phyloP scores from a whole-genome alignment of 2,329 filamentous ascomycete genomes.

The Eutypa lata region DNA sequence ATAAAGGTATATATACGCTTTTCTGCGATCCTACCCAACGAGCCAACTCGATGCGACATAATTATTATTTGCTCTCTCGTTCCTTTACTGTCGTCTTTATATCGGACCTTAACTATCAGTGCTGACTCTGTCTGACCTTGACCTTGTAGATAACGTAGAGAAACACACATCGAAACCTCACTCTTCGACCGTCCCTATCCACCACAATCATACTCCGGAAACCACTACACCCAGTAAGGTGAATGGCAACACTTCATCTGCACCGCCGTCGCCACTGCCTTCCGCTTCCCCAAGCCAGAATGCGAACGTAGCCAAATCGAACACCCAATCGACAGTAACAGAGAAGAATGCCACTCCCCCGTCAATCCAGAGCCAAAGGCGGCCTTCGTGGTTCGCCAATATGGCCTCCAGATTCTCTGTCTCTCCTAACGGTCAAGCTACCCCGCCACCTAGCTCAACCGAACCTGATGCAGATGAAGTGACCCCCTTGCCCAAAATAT shows the following conservation, averaged over 20 bases:
- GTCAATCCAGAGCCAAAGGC: slow-evolving; percentile 48
- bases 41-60: too few species aligned
- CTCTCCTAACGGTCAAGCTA: slow-evolving; percentile 32
- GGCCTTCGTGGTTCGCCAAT: slow-evolving; percentile 89
- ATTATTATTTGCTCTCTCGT: neutral
- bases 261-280: slow-evolving; percentile 13
- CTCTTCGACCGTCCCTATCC: slow-evolving; percentile 15
- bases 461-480: slow-evolving; percentile 33
- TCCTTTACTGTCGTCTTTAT: neutral
- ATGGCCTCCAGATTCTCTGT: slow-evolving; percentile 90
- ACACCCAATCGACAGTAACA: slow-evolving; percentile 24
- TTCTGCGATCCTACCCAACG: too few species aligned
- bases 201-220: slow-evolving; percentile 14
- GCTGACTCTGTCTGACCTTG: slow-evolving; percentile 16
- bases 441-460: slow-evolving; percentile 25
- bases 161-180: slow-evolving; percentile 17
- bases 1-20: slow-evolving; percentile 61
- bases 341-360: slow-evolving; percentile 27
- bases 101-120: neutral
- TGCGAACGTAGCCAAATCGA: slow-evolving; percentile 20
- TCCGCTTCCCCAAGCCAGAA: slow-evolving; percentile 10
- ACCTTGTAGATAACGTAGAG: slow-evolving; percentile 20
- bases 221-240: slow-evolving; percentile 16
- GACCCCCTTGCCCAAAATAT: slow-evolving; percentile 45
- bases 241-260: slow-evolving; percentile 20